These are phyloP conservation scores for Ligustrum vulgare DNA, from an alignment of 257 asterid genomes.

Conservation along the genomic window DNA sequence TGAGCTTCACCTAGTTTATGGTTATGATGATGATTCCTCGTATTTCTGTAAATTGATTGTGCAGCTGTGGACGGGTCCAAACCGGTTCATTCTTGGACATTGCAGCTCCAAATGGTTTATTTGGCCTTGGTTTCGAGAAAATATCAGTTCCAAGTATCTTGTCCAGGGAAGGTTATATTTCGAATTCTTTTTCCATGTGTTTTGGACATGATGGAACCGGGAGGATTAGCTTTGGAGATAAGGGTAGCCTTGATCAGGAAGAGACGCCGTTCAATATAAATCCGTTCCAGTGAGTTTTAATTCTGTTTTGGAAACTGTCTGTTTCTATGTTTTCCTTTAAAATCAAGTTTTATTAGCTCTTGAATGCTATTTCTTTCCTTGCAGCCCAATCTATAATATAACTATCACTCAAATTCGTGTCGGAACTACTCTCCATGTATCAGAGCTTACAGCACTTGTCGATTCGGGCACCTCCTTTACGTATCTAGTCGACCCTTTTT, in stretches of 20 bases:
- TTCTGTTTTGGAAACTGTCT: neutral
- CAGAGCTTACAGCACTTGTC: slow-evolving; percentile 65
- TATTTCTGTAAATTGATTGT: slow-evolving; percentile 25
- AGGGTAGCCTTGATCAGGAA: slow-evolving; percentile 80
- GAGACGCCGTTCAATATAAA: slow-evolving; percentile 66
- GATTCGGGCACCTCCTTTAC: slow-evolving; percentile 92
- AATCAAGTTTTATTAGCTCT: slow-evolving; percentile 4
- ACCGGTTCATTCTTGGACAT: slow-evolving; percentile 76
- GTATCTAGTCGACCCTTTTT: slow-evolving; percentile 66
- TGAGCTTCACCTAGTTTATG: neutral
- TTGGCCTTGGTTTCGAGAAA: slow-evolving; percentile 85
- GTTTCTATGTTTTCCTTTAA: slow-evolving; percentile 1
- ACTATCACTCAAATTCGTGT: slow-evolving; percentile 63
- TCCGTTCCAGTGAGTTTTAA: slow-evolving; percentile 56
- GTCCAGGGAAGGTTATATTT: slow-evolving; percentile 53
- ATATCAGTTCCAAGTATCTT: slow-evolving; percentile 82
- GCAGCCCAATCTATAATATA: slow-evolving; percentile 70
- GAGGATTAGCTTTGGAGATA: slow-evolving; percentile 76
- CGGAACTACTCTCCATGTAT: slow-evolving; percentile 52
- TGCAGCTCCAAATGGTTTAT: slow-evolving; percentile 84
- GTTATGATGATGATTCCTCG: neutral
- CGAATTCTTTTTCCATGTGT: slow-evolving; percentile 89
- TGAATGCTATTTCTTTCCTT: slow-evolving; percentile 18
- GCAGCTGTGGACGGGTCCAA: slow-evolving; percentile 86
- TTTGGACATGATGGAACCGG: slow-evolving; percentile 79